A percentile compares a stretch with the other conserved stretches of the same genome.
Conservation (phyloP, 257 asterid species). For the Verbascum thapsus region DNA sequence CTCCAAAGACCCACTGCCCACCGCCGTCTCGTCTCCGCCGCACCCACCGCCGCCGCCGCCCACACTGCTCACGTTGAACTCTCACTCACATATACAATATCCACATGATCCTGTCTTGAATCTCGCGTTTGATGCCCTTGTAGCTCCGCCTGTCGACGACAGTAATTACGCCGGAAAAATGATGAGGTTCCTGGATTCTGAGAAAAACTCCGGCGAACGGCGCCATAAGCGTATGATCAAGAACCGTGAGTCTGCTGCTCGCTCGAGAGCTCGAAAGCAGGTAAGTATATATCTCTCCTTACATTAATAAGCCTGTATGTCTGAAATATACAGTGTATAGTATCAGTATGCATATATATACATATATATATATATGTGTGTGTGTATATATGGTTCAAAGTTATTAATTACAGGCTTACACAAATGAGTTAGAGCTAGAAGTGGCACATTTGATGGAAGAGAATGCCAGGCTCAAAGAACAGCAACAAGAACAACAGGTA, state of each 20-base stretch:
- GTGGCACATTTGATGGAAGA: constrained; percentile 62
- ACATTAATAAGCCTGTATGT: too few species aligned
- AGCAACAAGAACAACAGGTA: constrained; percentile 68
- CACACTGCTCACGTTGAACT: constrained; percentile 51
- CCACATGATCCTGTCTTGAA: constrained; percentile 5
- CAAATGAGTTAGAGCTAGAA: constrained; percentile 63
- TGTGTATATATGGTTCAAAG: neutral
- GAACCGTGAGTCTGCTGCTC: constrained; percentile 85
- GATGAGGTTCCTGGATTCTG: constrained; percentile 41
- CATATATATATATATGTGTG: neutral
- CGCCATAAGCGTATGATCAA: constrained; percentile 78
- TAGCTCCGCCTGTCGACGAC: neutral
- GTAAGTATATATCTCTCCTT: constrained; percentile 35
- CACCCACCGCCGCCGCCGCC: constrained; percentile 44
- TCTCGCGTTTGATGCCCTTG: neutral
- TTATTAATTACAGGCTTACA: constrained; percentile 69
- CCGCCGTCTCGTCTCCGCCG: constrained; percentile 32
- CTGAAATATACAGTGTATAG: too few species aligned
- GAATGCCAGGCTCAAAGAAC: constrained; percentile 66
- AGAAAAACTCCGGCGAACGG: constrained; percentile 42
- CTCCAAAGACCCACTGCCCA: constrained; percentile 37
- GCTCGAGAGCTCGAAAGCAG: constrained; percentile 84
- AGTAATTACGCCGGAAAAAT: constrained; percentile 33
- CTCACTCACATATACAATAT: constrained; percentile 23
- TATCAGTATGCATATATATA: neutral